phyloP scores from a whole-genome alignment of 2,329 filamentous ascomycete species.

The Fusarium concolor region DNA sequence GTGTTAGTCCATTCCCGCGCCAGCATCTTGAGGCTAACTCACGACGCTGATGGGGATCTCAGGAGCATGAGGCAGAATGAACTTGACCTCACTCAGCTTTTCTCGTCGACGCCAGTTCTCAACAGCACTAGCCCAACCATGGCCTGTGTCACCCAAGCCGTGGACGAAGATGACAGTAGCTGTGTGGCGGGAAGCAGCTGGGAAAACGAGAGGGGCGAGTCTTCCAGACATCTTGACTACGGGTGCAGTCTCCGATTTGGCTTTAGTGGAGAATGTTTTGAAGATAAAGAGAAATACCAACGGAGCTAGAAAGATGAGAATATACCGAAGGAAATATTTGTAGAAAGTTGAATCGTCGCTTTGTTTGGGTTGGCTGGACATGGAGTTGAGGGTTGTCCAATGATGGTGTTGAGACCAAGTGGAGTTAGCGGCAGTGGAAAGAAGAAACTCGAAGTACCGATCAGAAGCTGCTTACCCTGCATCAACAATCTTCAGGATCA shows the following conservation, averaged over 20 bases:
- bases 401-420: constrained; percentile 19
- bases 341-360: constrained; percentile 7
- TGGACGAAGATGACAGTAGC: constrained; percentile 96
- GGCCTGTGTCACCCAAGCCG: constrained; percentile 86
- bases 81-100: constrained; percentile 89
- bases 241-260: background rate
- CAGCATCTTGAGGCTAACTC: constrained; percentile 22
- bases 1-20: constrained; percentile 20
- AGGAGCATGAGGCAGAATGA: constrained; percentile 93
- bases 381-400: constrained; percentile 30
- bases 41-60: constrained; percentile 81
- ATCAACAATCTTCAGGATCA: background rate
- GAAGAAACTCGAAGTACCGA: background rate
- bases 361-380: constrained; percentile 30
- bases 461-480: constrained; percentile 7
- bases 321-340: constrained; percentile 19
- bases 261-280: background rate
- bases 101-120: constrained; percentile 86
- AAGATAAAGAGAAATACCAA: constrained; percentile 13
- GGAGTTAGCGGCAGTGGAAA: constrained; percentile 21
- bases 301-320: constrained; percentile 23
- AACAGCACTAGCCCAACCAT: constrained; percentile 83
- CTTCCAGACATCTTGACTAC: constrained; percentile 37
- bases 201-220: constrained; percentile 73
- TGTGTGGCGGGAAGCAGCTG: constrained; percentile 85